Base-by-base conservation (phyloP, 208 protist species). In the Leishmania amazonensis region DNA sequence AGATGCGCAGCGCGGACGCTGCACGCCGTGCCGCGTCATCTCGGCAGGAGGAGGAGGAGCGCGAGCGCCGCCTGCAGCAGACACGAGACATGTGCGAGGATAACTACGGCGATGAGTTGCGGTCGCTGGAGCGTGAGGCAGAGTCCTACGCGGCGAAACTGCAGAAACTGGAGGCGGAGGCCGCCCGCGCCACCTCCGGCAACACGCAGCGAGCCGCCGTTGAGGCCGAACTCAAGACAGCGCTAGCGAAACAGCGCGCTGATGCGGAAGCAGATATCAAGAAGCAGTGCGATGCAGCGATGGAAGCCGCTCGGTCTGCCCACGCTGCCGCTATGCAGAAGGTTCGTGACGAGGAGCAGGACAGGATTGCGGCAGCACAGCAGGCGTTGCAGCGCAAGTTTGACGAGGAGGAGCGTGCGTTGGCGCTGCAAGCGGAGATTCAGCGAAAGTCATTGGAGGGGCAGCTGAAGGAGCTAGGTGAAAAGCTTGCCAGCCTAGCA, bases 61-160 rank as follows among this genome's bases (percentile, higher is more conserved):
- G 76, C 40, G 73, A 83, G 35, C 86, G 83, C 35, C 72, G 76
- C 19, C 51, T 89, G 19, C 76, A 85, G 64, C 78, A 84, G 70
- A 78, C 85, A 38, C 84, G 87, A 15, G 74, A 53, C 45, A 81
- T 79, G 68, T 86, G 85, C 81, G 90, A 92, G 58, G 79, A 87
- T 28, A 73, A 49, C 78, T 91, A 88, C 85, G 84, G 83, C 76
- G 81, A 81, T 15, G 75, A 89, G 70, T 75, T 91, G 76, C 83
- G 87, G 21, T 78, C 85, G 35, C 75, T 85, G 45, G 81, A 88
- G 79, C 83, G 83, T 38, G 81, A 90, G 77, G 86, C 80, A 54
- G 84, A 85, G 76, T 68, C 77, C n/a, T 78, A 89, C 35, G 54
- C 85, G 53, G 76, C 71, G 62, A 38, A 79, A 78, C 81, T 93